Evolutionary conservation across 2,329 filamentous ascomycete genomes (phyloP).

Genomic region (Diplodia sapinea): DNA sequence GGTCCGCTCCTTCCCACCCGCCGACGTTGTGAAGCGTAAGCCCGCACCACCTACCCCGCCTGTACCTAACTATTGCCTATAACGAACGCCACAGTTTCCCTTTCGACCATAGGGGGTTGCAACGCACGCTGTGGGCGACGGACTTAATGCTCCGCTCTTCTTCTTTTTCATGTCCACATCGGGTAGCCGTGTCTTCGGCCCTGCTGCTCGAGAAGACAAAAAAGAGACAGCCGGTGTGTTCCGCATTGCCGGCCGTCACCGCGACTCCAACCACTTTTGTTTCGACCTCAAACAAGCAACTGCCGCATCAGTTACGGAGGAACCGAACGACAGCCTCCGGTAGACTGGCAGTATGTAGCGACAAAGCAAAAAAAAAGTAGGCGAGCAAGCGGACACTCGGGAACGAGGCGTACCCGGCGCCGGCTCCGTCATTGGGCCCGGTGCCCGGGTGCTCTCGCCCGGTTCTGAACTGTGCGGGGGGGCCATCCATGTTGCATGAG

Average conservation of each 20-base stretch:
- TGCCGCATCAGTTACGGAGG: too few relatives aligned
- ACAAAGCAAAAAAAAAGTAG: too few relatives aligned
- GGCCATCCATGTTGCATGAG: neutral
- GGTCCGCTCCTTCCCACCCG: too few relatives aligned
- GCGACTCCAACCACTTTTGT: too few relatives aligned
- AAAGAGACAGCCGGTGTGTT: neutral
- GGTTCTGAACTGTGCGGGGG: neutral
- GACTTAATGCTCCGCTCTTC: neutral
- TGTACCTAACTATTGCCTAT: too few relatives aligned
- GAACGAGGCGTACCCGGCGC: neutral
- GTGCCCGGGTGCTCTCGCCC: neutral
- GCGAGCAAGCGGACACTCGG: neutral
- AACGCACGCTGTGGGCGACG: neutral
- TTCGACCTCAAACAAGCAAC: too few relatives aligned
- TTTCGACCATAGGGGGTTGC: neutral
- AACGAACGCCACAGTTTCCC: too few relatives aligned
- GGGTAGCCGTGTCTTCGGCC: neutral
- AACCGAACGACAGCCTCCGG: neutral
- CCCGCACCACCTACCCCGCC: too few relatives aligned
- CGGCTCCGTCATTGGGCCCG: neutral
- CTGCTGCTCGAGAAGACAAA: neutral
- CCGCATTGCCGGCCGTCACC: too few relatives aligned
- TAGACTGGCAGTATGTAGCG: neutral
- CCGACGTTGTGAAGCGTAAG: too few relatives aligned
- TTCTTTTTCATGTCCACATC: neutral